A percentile compares a stretch with the other conserved stretches of the same genome.
Conservation (phyloP, 345 rosid genomes). For the Linum usitatissimum region DNA sequence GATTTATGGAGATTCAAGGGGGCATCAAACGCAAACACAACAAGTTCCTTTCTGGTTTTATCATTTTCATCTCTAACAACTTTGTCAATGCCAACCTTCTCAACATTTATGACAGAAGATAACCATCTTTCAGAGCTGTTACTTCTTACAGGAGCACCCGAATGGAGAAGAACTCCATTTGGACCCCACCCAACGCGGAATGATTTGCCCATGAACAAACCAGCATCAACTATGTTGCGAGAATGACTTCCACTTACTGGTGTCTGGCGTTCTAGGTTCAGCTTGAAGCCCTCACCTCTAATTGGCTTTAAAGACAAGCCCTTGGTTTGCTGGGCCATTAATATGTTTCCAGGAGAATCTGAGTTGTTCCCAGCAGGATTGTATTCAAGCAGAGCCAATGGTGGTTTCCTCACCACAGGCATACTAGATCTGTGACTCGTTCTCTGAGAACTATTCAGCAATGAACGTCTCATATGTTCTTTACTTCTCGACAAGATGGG, state of each 20-base stretch:
- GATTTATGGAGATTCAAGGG: slow-evolving; percentile 69
- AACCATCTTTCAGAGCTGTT: slow-evolving; percentile 35
- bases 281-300: slow-evolving; percentile 57
- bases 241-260: slow-evolving; percentile 63
- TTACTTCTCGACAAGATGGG: slow-evolving; percentile 35
- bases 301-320: slow-evolving; percentile 38
- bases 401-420: slow-evolving; percentile 46
- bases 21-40: slow-evolving; percentile 56
- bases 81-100: slow-evolving; percentile 80
- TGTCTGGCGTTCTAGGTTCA: slow-evolving; percentile 56
- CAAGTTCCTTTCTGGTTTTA: slow-evolving; percentile 59
- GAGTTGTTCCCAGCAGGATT: slow-evolving; percentile 41
- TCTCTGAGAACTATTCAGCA: slow-evolving; percentile 36
- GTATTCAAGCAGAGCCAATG: slow-evolving; percentile 72
- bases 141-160: slow-evolving; percentile 53
- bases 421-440: slow-evolving; percentile 38
- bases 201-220: slow-evolving; percentile 89
- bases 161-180: slow-evolving; percentile 80
- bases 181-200: slow-evolving; percentile 99
- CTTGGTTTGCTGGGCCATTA: slow-evolving; percentile 70
- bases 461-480: slow-evolving; percentile 33
- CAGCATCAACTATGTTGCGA: slow-evolving; percentile 77
- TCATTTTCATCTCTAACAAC: slow-evolving; percentile 60
- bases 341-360: slow-evolving; percentile 42
- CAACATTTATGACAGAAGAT: slow-evolving; percentile 67